Evolutionary conservation across 2,329 filamentous ascomycete genomes (phyloP).

Genomic region (Verticillium tricorpus): DNA sequence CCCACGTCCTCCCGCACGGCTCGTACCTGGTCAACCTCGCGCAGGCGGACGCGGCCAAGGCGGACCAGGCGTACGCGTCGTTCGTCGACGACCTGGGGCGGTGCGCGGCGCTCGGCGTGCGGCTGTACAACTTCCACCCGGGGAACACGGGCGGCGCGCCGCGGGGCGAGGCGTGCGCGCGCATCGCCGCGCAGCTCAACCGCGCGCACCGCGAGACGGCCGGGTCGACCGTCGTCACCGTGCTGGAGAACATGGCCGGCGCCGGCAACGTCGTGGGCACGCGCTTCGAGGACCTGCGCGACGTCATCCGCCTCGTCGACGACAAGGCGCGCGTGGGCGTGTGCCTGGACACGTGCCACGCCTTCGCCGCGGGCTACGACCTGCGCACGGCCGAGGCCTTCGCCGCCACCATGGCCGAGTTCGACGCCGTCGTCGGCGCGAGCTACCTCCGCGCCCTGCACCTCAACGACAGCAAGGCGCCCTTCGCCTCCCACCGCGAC

Average conservation of each 20-base stretch:
- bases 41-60: slow-evolving; percentile 73
- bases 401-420: slow-evolving; percentile 65
- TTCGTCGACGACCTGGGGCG: slow-evolving; percentile 86
- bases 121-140: slow-evolving; percentile 97
- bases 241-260: slow-evolving; percentile 95
- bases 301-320: slow-evolving; percentile 75
- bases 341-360: slow-evolving; percentile 94
- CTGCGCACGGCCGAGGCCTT: slow-evolving; percentile 72
- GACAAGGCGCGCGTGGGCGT: slow-evolving; percentile 85
- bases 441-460: slow-evolving; percentile 82
- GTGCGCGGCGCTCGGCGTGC: slow-evolving; percentile 81
- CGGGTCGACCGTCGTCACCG: slow-evolving; percentile 62
- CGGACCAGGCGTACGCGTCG: slow-evolving; percentile 75
- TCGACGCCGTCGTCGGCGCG: slow-evolving; percentile 73
- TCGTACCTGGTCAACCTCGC: slow-evolving; percentile 97
- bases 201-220: slow-evolving; percentile 70
- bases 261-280: slow-evolving; percentile 82
- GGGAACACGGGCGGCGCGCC: slow-evolving; percentile 70
- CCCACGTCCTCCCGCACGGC: slow-evolving; percentile 83
- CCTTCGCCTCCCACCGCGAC: slow-evolving; percentile 75
- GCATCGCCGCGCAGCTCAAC: slow-evolving; percentile 81
- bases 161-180: slow-evolving; percentile 64
- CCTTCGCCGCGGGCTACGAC: slow-evolving; percentile 92
- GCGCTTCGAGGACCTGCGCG: slow-evolving; percentile 78
- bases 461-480: slow-evolving; percentile 93